A percentile compares a stretch with the other conserved stretches of the same genome.
Evolutionary conservation across 2,329 filamentous ascomycete species (phyloP).

Genomic region (Colletotrichum musicola): DNA sequence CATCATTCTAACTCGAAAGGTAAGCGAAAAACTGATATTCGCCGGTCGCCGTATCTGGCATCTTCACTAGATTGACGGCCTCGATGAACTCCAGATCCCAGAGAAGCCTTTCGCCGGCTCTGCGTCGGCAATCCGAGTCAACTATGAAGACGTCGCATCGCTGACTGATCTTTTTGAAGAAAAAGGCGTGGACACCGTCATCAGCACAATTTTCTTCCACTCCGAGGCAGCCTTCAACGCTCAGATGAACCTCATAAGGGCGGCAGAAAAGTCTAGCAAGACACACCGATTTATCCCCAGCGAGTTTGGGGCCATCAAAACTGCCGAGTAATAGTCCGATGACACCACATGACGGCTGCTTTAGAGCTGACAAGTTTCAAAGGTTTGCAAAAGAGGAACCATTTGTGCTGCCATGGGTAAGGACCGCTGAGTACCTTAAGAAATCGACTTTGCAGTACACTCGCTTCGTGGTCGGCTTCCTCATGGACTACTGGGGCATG

Average conservation of each 20-base stretch:
- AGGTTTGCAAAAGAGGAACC: not conserved
- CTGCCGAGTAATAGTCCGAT: not conserved
- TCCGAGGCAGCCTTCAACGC: conserved; percentile 39
- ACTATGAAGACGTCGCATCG: conserved; percentile 44
- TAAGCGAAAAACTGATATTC: not conserved
- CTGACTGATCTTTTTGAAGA: conserved; percentile 44
- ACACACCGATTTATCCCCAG: conserved; percentile 59
- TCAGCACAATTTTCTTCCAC: conserved; percentile 53
- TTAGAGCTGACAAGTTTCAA: not conserved
- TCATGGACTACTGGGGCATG: conserved; percentile 60
- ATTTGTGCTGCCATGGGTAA: not conserved
- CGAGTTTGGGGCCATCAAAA: conserved; percentile 50
- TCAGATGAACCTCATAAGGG: conserved; percentile 57
- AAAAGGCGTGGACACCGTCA: conserved; percentile 57
- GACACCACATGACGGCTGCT: not conserved
- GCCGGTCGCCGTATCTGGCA: conserved; percentile 4
- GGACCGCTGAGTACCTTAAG: conserved; percentile 40
- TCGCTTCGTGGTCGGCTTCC: conserved; percentile 54
- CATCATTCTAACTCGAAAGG: conserved; percentile 47
- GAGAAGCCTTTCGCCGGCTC: conserved; percentile 27
- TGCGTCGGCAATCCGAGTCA: conserved; percentile 41
- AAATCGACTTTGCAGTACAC: conserved; percentile 52
- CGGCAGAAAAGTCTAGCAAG: conserved; percentile 51
- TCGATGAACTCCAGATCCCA: conserved; percentile 5
- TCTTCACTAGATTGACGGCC: conserved; percentile 6